Evolutionary conservation across 306 rosid species (phyloP).

Genomic region (Glycine latifolia): DNA sequence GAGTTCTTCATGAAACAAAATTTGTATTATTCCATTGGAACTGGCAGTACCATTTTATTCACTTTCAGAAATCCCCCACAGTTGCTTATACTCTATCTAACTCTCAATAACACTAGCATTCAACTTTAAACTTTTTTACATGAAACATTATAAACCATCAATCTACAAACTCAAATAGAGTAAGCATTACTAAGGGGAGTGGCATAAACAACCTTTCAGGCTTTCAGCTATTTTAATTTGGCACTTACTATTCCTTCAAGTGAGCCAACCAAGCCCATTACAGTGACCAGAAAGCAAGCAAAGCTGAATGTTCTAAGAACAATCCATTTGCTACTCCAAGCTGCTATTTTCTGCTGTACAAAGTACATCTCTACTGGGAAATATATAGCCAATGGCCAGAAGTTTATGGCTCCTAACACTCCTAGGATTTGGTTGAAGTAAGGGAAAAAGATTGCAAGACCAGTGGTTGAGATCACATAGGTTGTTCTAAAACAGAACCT

Average conservation of each 20-base stretch:
- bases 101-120: not conserved
- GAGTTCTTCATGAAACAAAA: constrained; percentile 32
- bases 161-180: constrained; percentile 1
- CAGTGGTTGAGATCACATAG: constrained; percentile 74
- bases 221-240: constrained; percentile 21
- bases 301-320: constrained; percentile 69
- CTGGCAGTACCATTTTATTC: not conserved
- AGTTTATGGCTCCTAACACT: constrained; percentile 82
- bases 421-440: constrained; percentile 87
- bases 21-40: not conserved
- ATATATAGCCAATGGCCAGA: constrained; percentile 88
- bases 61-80: not conserved
- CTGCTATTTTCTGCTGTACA: constrained; percentile 64
- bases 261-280: constrained; percentile 71
- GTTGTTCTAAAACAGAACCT: constrained; percentile 73
- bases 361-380: constrained; percentile 95
- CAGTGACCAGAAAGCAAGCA: constrained; percentile 68
- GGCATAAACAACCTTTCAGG: not conserved
- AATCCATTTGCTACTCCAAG: constrained; percentile 82
- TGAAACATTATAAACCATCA: constrained; percentile 8
- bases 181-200: not conserved
- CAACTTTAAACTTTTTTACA: constrained; percentile 19
- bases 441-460: constrained; percentile 71
- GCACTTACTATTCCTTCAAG: constrained; percentile 62
- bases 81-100: not conserved